These are phyloP conservation scores for Exophiala alcalophila DNA, from an alignment of 2,329 filamentous ascomycete species.

Conservation along the genomic window DNA sequence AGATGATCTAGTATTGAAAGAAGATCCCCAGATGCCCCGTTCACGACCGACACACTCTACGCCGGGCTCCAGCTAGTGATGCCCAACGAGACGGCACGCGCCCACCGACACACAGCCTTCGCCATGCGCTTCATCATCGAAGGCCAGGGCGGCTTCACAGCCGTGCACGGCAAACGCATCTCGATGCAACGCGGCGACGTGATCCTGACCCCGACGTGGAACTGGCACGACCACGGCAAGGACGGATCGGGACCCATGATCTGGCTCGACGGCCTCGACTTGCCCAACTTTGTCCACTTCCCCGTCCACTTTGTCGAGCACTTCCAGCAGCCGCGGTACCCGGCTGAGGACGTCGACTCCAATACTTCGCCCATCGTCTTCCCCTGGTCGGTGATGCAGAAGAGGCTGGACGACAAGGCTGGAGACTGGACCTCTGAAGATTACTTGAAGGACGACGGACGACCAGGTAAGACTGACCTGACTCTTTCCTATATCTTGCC, in stretches of 20 bases:
- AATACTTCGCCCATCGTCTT: conserved; percentile 45
- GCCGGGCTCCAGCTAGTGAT: conserved; percentile 57
- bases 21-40: conserved; percentile 42
- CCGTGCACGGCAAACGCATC: conserved; percentile 55
- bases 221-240: conserved; percentile 61
- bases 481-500: background rate
- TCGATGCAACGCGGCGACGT: conserved; percentile 54
- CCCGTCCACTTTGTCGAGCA: conserved; percentile 56
- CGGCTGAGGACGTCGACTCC: conserved; percentile 42
- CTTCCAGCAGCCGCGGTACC: conserved; percentile 49
- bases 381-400: conserved; percentile 49
- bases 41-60: conserved; percentile 58
- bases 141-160: conserved; percentile 55
- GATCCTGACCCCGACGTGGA: conserved; percentile 57
- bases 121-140: conserved; percentile 59
- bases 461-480: conserved; percentile 13
- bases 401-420: conserved; percentile 37
- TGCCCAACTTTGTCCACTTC: conserved; percentile 52
- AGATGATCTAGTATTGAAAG: too few relatives aligned
- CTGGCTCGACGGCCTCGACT: conserved; percentile 57
- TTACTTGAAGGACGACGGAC: conserved; percentile 39
- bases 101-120: conserved; percentile 57
- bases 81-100: conserved; percentile 55
- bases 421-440: conserved; percentile 34
- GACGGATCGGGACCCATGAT: conserved; percentile 54